Evolutionary conservation across 139 green algal species (phyloP).

Genomic region (Volvox africanus): DNA sequence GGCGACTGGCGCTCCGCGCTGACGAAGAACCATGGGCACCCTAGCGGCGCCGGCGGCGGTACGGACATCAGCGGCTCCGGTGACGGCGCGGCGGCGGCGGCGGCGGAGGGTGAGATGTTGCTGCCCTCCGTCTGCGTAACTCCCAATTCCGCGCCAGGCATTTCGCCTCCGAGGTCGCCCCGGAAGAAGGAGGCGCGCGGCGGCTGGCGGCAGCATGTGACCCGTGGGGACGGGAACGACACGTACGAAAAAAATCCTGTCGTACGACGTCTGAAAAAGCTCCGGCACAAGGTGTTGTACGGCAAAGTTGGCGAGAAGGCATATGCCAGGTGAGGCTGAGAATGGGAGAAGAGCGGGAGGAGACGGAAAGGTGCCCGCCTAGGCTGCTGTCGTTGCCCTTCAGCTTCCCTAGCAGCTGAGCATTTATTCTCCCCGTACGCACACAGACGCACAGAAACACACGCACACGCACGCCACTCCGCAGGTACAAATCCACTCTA

Average conservation of each 20-base stretch:
- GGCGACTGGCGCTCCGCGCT: background rate
- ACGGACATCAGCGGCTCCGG: background rate
- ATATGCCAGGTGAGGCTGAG: background rate
- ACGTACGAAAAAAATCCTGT: slow-evolving; percentile 20
- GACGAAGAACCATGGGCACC: slow-evolving; percentile 4
- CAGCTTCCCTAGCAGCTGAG: no score
- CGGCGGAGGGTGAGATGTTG: background rate
- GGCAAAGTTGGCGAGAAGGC: slow-evolving; percentile 36
- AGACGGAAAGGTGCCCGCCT: no score
- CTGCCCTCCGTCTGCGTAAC: background rate
- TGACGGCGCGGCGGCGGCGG: background rate
- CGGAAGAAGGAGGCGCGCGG: slow-evolving; percentile 13
- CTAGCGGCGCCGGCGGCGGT: background rate
- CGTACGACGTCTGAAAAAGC: slow-evolving; percentile 42
- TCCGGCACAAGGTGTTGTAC: slow-evolving; percentile 41
- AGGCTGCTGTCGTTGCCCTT: no score
- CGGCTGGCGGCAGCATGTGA: slow-evolving; percentile 9
- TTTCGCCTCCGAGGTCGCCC: background rate
- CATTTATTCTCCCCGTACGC: no score
- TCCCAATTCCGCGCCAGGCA: background rate
- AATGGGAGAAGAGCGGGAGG: no score
- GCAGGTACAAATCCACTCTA: slow-evolving; percentile 28
- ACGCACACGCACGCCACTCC: background rate
- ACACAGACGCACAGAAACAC: background rate
- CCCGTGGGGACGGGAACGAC: background rate